phyloP scores from a whole-genome alignment of 2,329 filamentous ascomycete genomes.

The Ilyonectria sp. region DNA sequence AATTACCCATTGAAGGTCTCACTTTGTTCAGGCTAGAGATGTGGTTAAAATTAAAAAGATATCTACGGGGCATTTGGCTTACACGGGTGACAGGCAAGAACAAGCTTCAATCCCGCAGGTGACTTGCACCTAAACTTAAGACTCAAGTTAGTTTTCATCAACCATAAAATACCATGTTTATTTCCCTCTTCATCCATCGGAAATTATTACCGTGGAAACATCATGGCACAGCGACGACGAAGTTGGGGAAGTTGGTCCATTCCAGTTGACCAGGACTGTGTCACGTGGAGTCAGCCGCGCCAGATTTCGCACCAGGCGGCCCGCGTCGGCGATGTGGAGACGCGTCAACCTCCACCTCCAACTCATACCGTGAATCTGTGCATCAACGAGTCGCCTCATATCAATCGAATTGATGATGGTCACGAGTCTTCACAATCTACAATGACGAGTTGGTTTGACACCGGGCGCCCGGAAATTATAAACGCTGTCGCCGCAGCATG shows the following conservation, averaged over 20 bases:
- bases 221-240: background rate
- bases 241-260: background rate
- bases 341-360: slow-evolving; percentile 31
- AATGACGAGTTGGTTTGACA: slow-evolving; percentile 59
- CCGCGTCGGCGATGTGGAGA: slow-evolving; percentile 43
- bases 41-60: slow-evolving; percentile 13
- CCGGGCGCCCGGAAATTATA: slow-evolving; percentile 57
- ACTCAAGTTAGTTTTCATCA: too few species aligned
- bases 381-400: background rate
- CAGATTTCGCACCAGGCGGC: slow-evolving; percentile 24
- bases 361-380: slow-evolving; percentile 9
- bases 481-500: slow-evolving; percentile 58
- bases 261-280: background rate
- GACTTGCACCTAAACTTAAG: too few species aligned
- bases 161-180: too few species aligned
- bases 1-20: background rate
- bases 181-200: too few species aligned
- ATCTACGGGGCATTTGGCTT: too few species aligned
- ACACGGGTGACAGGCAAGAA: too few species aligned
- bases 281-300: slow-evolving; percentile 14
- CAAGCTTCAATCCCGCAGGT: too few species aligned
- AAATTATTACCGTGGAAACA: background rate
- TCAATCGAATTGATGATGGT: background rate
- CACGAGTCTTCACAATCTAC: slow-evolving; percentile 9
- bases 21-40: slow-evolving; percentile 29